These are phyloP conservation scores for Rhizopogon parksii DNA, from an alignment of 1,284 basidiomycete species.

Conservation along the genomic window DNA sequence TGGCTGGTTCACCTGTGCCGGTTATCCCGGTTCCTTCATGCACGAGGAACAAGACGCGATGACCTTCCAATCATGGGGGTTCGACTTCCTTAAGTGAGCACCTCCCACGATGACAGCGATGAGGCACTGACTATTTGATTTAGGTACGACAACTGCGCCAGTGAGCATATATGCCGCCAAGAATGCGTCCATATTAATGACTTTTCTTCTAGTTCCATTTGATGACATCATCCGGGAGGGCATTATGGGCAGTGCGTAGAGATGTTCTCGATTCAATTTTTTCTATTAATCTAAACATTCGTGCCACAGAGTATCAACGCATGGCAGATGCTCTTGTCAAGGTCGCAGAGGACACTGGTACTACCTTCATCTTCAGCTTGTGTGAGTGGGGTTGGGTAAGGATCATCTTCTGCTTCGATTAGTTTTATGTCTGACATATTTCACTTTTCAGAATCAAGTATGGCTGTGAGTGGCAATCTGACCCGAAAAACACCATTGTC, in stretches of 20 bases:
- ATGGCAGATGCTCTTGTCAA: conserved; percentile 49
- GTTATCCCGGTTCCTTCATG: conserved; percentile 27
- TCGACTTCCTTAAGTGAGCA: conserved; percentile 51
- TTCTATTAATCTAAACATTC: neutral
- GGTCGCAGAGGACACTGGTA: conserved; percentile 36
- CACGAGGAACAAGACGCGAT: conserved; percentile 37
- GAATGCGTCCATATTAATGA: neutral
- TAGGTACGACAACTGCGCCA: conserved; percentile 54
- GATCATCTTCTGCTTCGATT: conserved; percentile 8
- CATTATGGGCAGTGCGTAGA: conserved; percentile 46
- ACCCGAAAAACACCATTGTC: neutral
- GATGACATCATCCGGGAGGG: conserved; percentile 46
- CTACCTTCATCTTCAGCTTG: conserved; percentile 43
- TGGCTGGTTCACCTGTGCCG: conserved; percentile 29
- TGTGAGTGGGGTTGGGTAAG: conserved; percentile 55
- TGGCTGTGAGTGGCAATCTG: conserved; percentile 45
- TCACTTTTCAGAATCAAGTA: conserved; percentile 40
- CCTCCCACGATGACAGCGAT: neutral
- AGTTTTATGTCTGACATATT: neutral
- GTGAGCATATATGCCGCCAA: neutral
- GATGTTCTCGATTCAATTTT: neutral
- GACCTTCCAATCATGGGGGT: conserved; percentile 51
- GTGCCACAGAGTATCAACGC: conserved; percentile 37
- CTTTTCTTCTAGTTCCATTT: conserved; percentile 36
- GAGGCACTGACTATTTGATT: neutral